A percentile compares a stretch with the other conserved stretches of the same genome.
Evolutionary conservation across 2,329 filamentous ascomycete species (phyloP).

Genomic region (Fusarium avenaceum): DNA sequence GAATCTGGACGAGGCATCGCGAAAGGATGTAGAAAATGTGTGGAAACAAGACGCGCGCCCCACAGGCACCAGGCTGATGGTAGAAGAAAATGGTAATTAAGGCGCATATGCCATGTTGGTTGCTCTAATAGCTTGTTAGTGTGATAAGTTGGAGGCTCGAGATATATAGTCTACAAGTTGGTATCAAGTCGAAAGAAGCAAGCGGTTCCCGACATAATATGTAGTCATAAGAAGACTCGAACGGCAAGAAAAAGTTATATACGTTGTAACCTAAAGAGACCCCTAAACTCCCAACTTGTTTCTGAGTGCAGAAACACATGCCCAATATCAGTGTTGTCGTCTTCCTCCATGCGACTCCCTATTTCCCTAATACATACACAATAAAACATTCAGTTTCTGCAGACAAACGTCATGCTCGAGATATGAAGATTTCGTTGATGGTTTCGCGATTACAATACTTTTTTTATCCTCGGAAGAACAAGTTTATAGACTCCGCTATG

Average conservation of each 20-base stretch:
- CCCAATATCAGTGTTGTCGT: slow-evolving; percentile 27
- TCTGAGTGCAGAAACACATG: slow-evolving; percentile 33
- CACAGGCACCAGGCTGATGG: slow-evolving; percentile 23
- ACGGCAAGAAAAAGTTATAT: slow-evolving; percentile 32
- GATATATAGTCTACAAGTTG: neutral
- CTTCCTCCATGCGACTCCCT: slow-evolving; percentile 8
- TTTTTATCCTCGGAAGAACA: slow-evolving; percentile 23
- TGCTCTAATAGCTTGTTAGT: neutral
- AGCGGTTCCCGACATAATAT: neutral
- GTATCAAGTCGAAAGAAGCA: neutral
- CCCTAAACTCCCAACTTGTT: slow-evolving; percentile 39
- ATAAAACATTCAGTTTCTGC: slow-evolving; percentile 9
- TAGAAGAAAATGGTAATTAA: slow-evolving; percentile 6
- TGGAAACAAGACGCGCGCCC: slow-evolving; percentile 33
- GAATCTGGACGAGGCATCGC: slow-evolving; percentile 10
- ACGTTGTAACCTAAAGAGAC: slow-evolving; percentile 27
- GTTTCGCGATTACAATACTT: slow-evolving; percentile 26
- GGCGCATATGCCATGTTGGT: slow-evolving; percentile 5
- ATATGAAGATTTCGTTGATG: slow-evolving; percentile 10
- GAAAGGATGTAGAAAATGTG: slow-evolving; percentile 27
- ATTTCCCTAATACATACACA: slow-evolving; percentile 36
- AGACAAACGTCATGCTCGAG: slow-evolving; percentile 26
- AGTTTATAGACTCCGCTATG: slow-evolving; percentile 51
- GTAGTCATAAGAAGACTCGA: slow-evolving; percentile 12
- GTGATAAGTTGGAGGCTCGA: neutral